A percentile compares a stretch with the other conserved stretches of the same genome.
These are phyloP conservation scores for Ulota crispa DNA, from an alignment of 225 moss, liverwort and hornwort genomes.

Conservation along the genomic window DNA sequence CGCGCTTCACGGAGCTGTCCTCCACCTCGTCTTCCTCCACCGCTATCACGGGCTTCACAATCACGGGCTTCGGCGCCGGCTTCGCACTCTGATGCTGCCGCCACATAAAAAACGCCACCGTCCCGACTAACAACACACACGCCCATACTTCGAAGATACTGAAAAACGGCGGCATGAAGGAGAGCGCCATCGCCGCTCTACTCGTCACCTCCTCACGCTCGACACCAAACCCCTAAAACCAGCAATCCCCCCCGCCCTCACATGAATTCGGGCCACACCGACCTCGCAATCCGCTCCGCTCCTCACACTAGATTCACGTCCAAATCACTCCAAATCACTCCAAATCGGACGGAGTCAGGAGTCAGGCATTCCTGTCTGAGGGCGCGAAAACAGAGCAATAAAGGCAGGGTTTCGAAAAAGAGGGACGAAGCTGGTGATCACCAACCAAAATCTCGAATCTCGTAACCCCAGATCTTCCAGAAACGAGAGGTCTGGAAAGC, in stretches of 20 bases:
- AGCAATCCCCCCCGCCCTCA: slow-evolving; percentile 11
- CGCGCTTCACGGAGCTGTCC: slow-evolving; percentile 55
- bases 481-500: not conserved
- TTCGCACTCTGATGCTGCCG: slow-evolving; percentile 38
- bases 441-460: not conserved
- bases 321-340: not conserved
- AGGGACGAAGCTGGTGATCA: not conserved
- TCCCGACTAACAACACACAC: slow-evolving; percentile 38
- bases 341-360: not conserved
- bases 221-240: slow-evolving; percentile 26
- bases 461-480: not conserved
- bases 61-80: slow-evolving; percentile 17
- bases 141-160: slow-evolving; percentile 55
- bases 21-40: slow-evolving; percentile 25
- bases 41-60: slow-evolving; percentile 4
- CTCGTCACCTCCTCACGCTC: slow-evolving; percentile 18
- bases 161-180: slow-evolving; percentile 53
- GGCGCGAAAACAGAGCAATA: not conserved
- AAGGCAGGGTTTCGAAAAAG: not conserved
- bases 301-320: not conserved
- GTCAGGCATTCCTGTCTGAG: slow-evolving; percentile 11
- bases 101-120: slow-evolving; percentile 51
- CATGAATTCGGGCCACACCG: slow-evolving; percentile 15
- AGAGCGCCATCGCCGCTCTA: slow-evolving; percentile 24
- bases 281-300: not conserved